A percentile compares a stretch with the other conserved stretches of the same genome.
Evolutionary conservation across 768 basidiomycete genomes (phyloP).

Genomic region (Phlebiopsis flavidoalba): DNA sequence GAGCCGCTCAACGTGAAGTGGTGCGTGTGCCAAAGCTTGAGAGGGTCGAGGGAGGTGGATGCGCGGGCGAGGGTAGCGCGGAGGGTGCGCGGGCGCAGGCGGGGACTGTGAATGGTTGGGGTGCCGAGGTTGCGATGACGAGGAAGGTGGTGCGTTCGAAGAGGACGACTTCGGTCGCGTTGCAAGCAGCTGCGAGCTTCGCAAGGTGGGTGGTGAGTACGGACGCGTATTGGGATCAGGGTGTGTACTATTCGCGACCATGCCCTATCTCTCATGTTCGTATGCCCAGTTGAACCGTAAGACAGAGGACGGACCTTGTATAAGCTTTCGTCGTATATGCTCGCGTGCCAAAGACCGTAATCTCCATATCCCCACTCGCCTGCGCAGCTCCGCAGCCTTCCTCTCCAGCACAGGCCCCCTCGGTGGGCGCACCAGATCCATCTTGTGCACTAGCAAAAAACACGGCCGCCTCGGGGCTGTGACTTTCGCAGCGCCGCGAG

Average conservation of each 20-base stretch:
- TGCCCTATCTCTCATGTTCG: constrained; percentile 48
- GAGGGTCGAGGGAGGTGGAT: constrained; percentile 14
- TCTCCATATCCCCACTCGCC: constrained; percentile 51
- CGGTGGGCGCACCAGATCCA: constrained; percentile 83
- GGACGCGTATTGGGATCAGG: constrained; percentile 90
- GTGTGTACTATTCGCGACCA: constrained; percentile 98
- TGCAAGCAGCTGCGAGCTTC: constrained; percentile 81
- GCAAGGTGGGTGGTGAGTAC: constrained; percentile 84
- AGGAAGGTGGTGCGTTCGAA: constrained; percentile 98
- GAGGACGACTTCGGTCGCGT: constrained; percentile 89
- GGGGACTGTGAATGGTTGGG: constrained; percentile 36
- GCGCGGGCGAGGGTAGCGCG: constrained; percentile 21
- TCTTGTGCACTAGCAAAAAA: constrained; percentile 96
- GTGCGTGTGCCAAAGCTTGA: constrained; percentile 8
- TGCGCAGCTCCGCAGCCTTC: constrained; percentile 68
- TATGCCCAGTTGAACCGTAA: background rate
- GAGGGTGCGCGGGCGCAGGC: constrained; percentile 8
- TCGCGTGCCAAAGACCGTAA: constrained; percentile 88
- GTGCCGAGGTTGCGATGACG: constrained; percentile 83
- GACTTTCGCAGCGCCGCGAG: constrained; percentile 74
- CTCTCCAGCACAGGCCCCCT: constrained; percentile 56
- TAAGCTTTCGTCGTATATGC: constrained; percentile 95
- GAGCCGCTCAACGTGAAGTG: background rate
- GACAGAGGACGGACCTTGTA: constrained; percentile 62
- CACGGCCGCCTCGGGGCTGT: constrained; percentile 77